Base-by-base conservation (phyloP, 441 rosid species). In the Gossypium armourianum region DNA sequence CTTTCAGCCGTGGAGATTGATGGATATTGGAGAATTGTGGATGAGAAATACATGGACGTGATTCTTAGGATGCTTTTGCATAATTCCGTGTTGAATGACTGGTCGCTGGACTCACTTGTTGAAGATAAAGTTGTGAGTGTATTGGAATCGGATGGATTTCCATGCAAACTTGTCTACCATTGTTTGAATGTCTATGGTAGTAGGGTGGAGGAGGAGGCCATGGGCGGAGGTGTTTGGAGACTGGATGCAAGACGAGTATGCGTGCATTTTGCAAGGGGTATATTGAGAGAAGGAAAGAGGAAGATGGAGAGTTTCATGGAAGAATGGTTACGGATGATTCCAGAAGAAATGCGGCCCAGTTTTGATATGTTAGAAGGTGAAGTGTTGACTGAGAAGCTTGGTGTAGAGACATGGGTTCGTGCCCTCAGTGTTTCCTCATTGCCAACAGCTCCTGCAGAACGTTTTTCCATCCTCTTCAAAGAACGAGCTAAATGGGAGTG, bases 351-450 rank as follows among this genome's bases (percentile, higher is more conserved):
- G 85, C 83, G 82, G 53, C 86, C 76, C 50, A 85, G 74, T 57
- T 85, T 91, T 2, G 84, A 88, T 45, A 85, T 88, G 92, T 77
- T 93, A 79, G 92, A 93, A 78, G 97, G 98, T 3, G 92, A 93
- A 83, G 86, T 90, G 77, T 83, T 93, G 78, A 85, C 83, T 16
- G 97, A 91, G 77, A 90, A 80, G 74, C 60, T 90, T 0, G 98
- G 96, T 15, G 85, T 84, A 4, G 95, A 93, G 24, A 85, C 83
- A 15, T 86, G 90, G 95, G 81, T 90, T 73, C 86, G 74, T 62
- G 81, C 76, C 23, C 90, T 87, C 50, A 90, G 95, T 1, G 87
- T 85, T 3, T 83, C 86, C 7, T 87, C 87, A 4, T 74, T 93
- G 77, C 92, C 97, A 0, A 85, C 81, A 19, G 81, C 82, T 68